Conservation (phyloP, 2,329 filamentous ascomycete species). For the Periglandula ipomoeae region DNA sequence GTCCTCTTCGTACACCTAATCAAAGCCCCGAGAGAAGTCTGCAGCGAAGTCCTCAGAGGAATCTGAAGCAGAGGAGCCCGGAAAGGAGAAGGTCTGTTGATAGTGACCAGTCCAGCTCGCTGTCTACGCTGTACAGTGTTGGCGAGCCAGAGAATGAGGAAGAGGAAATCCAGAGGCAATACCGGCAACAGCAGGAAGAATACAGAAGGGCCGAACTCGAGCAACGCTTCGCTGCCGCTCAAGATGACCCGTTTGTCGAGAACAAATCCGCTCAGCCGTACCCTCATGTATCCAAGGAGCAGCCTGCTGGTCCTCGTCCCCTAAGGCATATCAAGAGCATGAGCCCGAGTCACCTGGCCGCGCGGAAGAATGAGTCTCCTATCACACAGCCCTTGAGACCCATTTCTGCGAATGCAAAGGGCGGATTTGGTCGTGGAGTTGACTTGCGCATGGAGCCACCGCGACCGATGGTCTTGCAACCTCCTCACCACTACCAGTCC, state of each 20-base stretch:
- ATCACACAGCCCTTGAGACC: background rate
- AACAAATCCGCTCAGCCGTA: background rate
- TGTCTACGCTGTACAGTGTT: slow-evolving; percentile 49
- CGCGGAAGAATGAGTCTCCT: background rate
- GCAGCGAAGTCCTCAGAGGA: slow-evolving; percentile 13
- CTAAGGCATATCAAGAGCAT: slow-evolving; percentile 14
- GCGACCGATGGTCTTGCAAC: slow-evolving; percentile 5
- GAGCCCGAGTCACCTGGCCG: slow-evolving; percentile 11
- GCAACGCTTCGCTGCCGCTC: background rate
- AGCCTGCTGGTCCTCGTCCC: slow-evolving; percentile 10
- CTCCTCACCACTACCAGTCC: slow-evolving; percentile 5
- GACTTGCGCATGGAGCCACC: slow-evolving; percentile 1
- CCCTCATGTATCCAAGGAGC: slow-evolving; percentile 2
- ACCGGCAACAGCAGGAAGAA: slow-evolving; percentile 2
- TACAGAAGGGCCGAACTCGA: background rate
- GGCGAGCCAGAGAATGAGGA: slow-evolving; percentile 35
- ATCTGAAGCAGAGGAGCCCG: slow-evolving; percentile 7
- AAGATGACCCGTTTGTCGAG: slow-evolving; percentile 25
- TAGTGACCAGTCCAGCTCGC: slow-evolving; percentile 40
- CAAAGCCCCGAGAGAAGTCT: slow-evolving; percentile 13
- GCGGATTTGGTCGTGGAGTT: background rate
- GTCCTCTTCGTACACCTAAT: slow-evolving; percentile 9
- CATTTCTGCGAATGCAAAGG: background rate
- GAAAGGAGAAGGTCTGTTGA: slow-evolving; percentile 24
- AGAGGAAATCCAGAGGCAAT: slow-evolving; percentile 4